Evolutionary conservation across 768 basidiomycete species (phyloP), one percentile per base, ranked within the genome.

Genomic region (Kwoniella sp.): DNA sequence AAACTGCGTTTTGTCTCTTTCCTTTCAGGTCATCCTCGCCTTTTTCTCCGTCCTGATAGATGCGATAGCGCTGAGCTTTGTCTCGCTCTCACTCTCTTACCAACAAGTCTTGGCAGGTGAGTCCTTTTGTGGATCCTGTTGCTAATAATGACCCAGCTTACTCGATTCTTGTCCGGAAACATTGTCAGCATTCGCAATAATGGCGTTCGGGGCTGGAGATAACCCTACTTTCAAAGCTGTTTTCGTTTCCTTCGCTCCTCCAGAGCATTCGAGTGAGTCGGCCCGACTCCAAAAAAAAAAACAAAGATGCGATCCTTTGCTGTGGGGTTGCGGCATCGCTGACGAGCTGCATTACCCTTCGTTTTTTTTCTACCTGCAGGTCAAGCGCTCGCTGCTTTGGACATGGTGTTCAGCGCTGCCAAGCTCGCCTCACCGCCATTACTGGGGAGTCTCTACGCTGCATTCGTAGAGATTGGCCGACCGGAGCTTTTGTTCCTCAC

Each of bases 141-240:
- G n/a, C n/a, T n/a, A n/a, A n/a, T n/a, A n/a, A n/a, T n/a, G n/a
- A n/a, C n/a, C 19, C 46, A 19, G 22, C 46, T 17, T 47, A 19
- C n/a, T n/a, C n/a, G n/a, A n/a, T n/a, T n/a, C n/a, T n/a, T n/a
- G n/a, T n/a, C n/a, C n/a, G n/a, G n/a, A n/a, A n/a, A n/a, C n/a
- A 33, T 33, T 33, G 7, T 13, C 27, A 68, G 72, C 68, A 2
- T 77, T 69, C 51, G 67, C 67, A 13, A 57, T 72, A 2, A 58
- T 73, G 36, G 72, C 75, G 4, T 63, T 77, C 22, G 75, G 75
- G 8, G 64, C 72, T 4, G 75, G 75, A 0, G 75, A 77, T 49
- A 69, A 74, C 48, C 75, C 75, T 13, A 72, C 72, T 17, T 77
- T 65, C 71, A 72, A 71, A 53, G 73, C 75, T 6, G 75, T 77